These are phyloP conservation scores for Brasilioporus rufonigricans DNA, from an alignment of 768 basidiomycete genomes.

Conservation along the genomic window DNA sequence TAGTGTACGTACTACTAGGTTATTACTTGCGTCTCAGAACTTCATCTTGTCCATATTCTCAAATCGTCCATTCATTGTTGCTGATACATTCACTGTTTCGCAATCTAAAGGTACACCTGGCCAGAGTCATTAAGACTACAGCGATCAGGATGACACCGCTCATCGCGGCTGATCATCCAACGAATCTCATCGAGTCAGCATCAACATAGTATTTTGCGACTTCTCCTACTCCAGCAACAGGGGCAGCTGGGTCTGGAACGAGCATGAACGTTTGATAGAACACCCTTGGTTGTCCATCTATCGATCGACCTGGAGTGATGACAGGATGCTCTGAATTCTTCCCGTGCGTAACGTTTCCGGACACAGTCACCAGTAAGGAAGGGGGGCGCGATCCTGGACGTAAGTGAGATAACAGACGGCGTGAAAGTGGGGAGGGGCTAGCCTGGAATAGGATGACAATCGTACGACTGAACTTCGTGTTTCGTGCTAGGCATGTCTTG, in stretches of 20 bases:
- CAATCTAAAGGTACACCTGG: background rate
- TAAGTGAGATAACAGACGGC: constrained; percentile 11
- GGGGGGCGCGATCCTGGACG: constrained; percentile 72
- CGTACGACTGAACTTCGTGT: constrained; percentile 85
- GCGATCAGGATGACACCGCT: background rate
- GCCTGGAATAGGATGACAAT: constrained; percentile 90
- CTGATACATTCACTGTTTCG: background rate
- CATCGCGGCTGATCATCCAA: constrained; percentile 48
- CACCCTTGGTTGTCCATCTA: constrained; percentile 79
- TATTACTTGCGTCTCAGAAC: background rate
- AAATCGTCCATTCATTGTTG: background rate
- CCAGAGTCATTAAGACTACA: background rate
- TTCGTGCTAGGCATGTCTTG: constrained; percentile 74
- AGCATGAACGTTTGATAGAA: constrained; percentile 89
- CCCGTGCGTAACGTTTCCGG: constrained; percentile 76
- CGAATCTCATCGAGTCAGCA: constrained; percentile 78
- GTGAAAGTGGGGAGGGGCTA: constrained; percentile 11
- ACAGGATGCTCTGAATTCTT: constrained; percentile 57
- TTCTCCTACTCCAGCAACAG: constrained; percentile 64
- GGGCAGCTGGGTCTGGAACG: constrained; percentile 66
- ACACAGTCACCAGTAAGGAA: constrained; percentile 74
- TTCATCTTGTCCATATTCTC: background rate
- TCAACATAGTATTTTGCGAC: constrained; percentile 81
- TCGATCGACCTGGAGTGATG: constrained; percentile 44
- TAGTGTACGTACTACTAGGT: constrained; percentile 13